Evolutionary conservation across 1,284 basidiomycete species (phyloP).

Genomic region (Boletus hoseneyae): DNA sequence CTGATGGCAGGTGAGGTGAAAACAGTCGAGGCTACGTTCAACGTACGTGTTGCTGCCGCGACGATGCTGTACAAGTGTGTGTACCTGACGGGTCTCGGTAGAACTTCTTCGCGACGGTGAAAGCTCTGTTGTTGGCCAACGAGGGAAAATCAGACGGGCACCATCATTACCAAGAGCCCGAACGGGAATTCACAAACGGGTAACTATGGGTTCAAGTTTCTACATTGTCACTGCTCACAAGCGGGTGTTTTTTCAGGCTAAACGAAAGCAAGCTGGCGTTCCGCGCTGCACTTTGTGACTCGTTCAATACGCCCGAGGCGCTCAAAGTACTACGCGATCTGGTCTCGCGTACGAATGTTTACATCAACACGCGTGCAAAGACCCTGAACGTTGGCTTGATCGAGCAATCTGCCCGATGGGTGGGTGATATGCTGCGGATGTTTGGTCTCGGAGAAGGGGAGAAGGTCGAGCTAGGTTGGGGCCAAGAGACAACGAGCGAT

Average conservation of each 20-base stretch:
- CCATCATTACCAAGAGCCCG: conserved; percentile 62
- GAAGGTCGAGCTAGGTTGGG: conserved; percentile 67
- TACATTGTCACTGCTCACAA: conserved; percentile 13
- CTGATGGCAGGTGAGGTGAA: conserved; percentile 88
- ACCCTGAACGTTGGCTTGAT: conserved; percentile 70
- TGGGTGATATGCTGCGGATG: conserved; percentile 88
- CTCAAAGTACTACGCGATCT: conserved; percentile 78
- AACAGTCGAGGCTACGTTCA: conserved; percentile 82
- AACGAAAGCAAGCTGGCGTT: conserved; percentile 77
- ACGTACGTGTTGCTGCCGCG: conserved; percentile 55
- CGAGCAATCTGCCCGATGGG: conserved; percentile 77
- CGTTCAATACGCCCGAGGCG: conserved; percentile 93
- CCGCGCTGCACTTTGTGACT: conserved; percentile 92
- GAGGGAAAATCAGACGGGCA: conserved; percentile 51
- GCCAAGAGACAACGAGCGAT: conserved; percentile 47
- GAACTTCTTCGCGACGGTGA: conserved; percentile 94
- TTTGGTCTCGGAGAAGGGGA: conserved; percentile 91
- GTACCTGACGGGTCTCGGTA: conserved; percentile 34
- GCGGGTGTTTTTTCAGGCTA: conserved; percentile 49
- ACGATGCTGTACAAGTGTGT: not conserved
- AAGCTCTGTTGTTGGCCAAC: conserved; percentile 67
- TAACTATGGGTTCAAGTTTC: conserved; percentile 34
- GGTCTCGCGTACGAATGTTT: conserved; percentile 87
- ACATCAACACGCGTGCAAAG: conserved; percentile 67
- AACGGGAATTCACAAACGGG: conserved; percentile 64